These are phyloP conservation scores for Backusella luteola DNA, from an alignment of 192 early-diverging fungal species.

Conservation along the genomic window DNA sequence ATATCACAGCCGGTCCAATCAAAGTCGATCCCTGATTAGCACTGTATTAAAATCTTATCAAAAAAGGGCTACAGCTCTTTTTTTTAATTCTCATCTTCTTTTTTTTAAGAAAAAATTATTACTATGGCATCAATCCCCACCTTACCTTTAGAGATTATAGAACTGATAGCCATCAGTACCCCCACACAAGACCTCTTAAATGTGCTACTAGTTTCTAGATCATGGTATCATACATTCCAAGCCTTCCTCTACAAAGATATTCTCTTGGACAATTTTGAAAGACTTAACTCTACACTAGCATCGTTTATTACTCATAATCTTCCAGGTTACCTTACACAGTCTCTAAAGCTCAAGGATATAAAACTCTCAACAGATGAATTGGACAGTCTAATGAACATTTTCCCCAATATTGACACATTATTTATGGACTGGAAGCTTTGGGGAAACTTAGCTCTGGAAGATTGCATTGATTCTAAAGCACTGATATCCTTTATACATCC, in stretches of 20 bases:
- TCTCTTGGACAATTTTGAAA: not conserved
- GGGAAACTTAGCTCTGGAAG: not conserved
- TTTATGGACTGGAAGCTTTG: constrained; percentile 10
- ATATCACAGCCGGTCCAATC: not conserved
- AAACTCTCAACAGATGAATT: not conserved
- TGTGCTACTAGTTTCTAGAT: not conserved
- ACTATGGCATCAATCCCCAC: not conserved
- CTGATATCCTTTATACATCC: constrained; percentile 4
- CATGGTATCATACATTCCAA: not conserved
- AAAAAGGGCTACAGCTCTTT: not conserved
- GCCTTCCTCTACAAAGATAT: not conserved
- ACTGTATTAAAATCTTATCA: not conserved
- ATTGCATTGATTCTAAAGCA: not conserved
- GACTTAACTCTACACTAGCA: not conserved
- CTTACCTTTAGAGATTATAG: constrained; percentile 9
- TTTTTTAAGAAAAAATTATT: not conserved
- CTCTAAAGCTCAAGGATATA: not conserved
- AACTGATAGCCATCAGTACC: not conserved
- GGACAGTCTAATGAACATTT: not conserved
- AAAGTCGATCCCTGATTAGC: not conserved
- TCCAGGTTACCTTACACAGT: not conserved
- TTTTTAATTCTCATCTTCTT: not conserved
- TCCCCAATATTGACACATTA: not conserved
- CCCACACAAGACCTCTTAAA: not conserved
- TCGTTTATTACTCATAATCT: not conserved